Evolutionary conservation across 164 flowering plant species (phyloP), one percentile per base, ranked within the genome.

Genomic region (Stephania yunnanensis): DNA sequence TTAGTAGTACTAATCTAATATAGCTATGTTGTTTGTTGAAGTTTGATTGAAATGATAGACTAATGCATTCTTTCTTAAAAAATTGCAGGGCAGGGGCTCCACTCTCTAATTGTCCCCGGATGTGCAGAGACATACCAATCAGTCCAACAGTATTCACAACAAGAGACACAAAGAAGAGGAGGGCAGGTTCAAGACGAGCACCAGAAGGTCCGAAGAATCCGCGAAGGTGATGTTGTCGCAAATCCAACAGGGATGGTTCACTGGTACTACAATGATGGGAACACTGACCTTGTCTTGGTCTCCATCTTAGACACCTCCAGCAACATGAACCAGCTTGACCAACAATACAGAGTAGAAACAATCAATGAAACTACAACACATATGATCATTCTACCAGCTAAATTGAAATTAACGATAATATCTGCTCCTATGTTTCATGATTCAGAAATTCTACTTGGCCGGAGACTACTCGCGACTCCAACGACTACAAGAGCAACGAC

Each of bases 81-180:
- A 36, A 36, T 0, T 25, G 25, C 86, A 88, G 93, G 93, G 19
- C 65, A 81, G 80, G 75, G 92, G 89, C 7, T 12, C 82, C 13
- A 10, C 44, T 88, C 91, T 31, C 70, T 68, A 4, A 22, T 72
- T 12, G 17, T 84, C 36, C 88, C 92, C 7, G 94, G 94, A 7
- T 90, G 94, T 71, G 83, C 92, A 0, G 89, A 89, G 73, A 82
- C 94, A 0, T 89, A 12, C 79, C 85, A 90, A 68, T 78, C 83
- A 68, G 55, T 73, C 20, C 81, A 78, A 70, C 73, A 74, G 70
- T 12, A 42, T n/a, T 31, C 55, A 65, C 73, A 74, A 72, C 66
- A 76, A 17, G 75, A 44, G 10, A 12, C 10, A 12, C 53, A 76
- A 75, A 65, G 22, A 74, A 64, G 46, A 63, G 22, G 65, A 4